Percentiles rank a stretch among this genome's conserved stretches.
phyloP scores from a whole-genome alignment of 2,329 filamentous ascomycete genomes.

The Aspergillus ochraceoroseus region DNA sequence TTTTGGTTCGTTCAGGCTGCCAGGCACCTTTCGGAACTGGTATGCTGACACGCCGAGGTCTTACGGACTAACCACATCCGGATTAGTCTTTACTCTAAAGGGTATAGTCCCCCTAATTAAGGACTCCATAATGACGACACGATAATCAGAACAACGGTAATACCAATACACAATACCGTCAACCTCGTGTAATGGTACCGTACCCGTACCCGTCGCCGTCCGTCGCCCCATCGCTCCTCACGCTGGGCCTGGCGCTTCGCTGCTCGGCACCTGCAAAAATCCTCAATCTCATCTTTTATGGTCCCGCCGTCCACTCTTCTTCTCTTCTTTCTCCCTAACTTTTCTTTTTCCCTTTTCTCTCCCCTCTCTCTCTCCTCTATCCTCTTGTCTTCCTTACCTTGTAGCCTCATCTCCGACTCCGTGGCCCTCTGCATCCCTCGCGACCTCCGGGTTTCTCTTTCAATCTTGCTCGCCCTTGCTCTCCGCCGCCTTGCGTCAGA shows the following conservation, averaged over 20 bases:
- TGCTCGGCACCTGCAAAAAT: conserved; percentile 17
- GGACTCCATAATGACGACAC: conserved; percentile 28
- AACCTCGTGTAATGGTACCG: conserved; percentile 3
- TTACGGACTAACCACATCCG: background rate
- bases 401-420: conserved; percentile 21
- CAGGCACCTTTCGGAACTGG: no score
- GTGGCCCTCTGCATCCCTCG: conserved; percentile 22
- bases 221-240: conserved; percentile 16
- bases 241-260: conserved; percentile 13
- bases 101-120: background rate
- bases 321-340: conserved; percentile 16
- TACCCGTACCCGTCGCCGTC: conserved; percentile 20
- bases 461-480: conserved; percentile 21
- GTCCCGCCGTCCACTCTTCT: conserved; percentile 17
- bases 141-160: conserved; percentile 25
- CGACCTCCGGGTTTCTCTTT: conserved; percentile 21
- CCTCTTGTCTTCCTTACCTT: conserved; percentile 10
- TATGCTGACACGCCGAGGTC: no score
- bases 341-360: conserved; percentile 7
- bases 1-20: no score
- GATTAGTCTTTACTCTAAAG: conserved; percentile 5
- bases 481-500: conserved; percentile 31
- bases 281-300: no score
- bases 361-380: conserved; percentile 14
- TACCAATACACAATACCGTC: conserved; percentile 23